These are phyloP conservation scores for Fonsecaea pugnacius DNA, from an alignment of 2,329 filamentous ascomycete genomes.

Conservation along the genomic window DNA sequence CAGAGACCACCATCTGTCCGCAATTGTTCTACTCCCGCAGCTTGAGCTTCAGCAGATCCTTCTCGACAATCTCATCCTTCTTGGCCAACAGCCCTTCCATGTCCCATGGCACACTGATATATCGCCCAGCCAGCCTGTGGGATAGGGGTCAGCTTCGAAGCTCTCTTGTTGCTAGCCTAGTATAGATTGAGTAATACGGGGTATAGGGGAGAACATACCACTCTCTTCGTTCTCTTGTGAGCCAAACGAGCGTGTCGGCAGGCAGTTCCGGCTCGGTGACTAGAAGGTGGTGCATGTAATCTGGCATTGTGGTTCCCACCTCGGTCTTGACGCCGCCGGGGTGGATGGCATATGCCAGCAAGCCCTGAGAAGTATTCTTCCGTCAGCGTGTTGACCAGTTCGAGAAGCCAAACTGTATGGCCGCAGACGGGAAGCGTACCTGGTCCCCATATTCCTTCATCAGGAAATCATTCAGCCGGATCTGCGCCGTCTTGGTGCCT, in stretches of 20 bases:
- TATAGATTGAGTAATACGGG: not conserved
- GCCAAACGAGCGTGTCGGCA: slow-evolving; percentile 37
- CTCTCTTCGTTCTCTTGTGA: slow-evolving; percentile 37
- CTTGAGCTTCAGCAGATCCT: slow-evolving; percentile 39
- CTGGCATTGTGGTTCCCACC: slow-evolving; percentile 24
- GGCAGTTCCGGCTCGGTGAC: slow-evolving; percentile 55
- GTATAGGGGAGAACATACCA: slow-evolving; percentile 35
- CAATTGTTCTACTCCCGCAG: slow-evolving; percentile 10
- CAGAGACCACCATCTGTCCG: no score
- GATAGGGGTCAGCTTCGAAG: not conserved
- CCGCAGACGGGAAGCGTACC: not conserved
- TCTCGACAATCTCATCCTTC: slow-evolving; percentile 38
- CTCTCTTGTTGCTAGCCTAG: not conserved
- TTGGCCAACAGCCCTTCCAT: slow-evolving; percentile 39
- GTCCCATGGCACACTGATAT: slow-evolving; percentile 38
- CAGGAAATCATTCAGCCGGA: slow-evolving; percentile 54
- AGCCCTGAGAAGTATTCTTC: slow-evolving; percentile 17
- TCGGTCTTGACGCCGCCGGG: slow-evolving; percentile 31
- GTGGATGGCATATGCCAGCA: slow-evolving; percentile 34
- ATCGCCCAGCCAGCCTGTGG: slow-evolving; percentile 36
- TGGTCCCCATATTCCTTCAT: slow-evolving; percentile 49
- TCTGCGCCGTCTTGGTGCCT: slow-evolving; percentile 50
- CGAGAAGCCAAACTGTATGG: not conserved
- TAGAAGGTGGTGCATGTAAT: slow-evolving; percentile 23
- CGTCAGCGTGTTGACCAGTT: not conserved